Conservation (phyloP, 2,329 filamentous ascomycete genomes). For the Teratosphaeria nubilosa region DNA sequence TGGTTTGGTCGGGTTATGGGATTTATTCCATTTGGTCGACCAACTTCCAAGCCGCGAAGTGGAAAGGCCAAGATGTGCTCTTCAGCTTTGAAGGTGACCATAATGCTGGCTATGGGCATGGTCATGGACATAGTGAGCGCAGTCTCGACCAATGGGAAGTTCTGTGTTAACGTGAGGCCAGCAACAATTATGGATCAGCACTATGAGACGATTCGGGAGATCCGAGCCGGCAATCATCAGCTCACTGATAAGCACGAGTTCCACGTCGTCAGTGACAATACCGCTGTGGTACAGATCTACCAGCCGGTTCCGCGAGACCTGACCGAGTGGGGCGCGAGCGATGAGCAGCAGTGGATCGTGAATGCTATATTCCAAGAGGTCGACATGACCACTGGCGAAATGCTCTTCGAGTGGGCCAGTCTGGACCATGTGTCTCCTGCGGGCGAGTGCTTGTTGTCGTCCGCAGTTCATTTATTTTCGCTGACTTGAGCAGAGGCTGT, state of each 20-base stretch:
- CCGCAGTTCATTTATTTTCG: neutral
- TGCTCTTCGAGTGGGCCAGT: conserved; percentile 48
- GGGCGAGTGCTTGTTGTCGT: conserved; percentile 16
- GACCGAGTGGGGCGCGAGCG: conserved; percentile 9
- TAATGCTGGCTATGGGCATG: conserved; percentile 21
- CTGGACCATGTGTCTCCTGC: conserved; percentile 41
- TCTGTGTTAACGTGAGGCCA: neutral
- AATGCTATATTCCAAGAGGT: conserved; percentile 26
- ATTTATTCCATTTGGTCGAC: conserved; percentile 21
- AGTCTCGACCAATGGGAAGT: conserved; percentile 1
- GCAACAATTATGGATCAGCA: neutral
- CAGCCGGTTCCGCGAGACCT: conserved; percentile 22
- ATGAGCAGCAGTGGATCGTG: conserved; percentile 27
- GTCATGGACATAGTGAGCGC: conserved; percentile 17
- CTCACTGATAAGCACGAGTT: conserved; percentile 36
- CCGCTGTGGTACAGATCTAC: conserved; percentile 37
- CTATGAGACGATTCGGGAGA: neutral
- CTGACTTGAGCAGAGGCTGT: neutral
- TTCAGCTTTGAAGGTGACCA: conserved; percentile 26
- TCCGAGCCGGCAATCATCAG: conserved; percentile 30
- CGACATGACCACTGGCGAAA: conserved; percentile 40
- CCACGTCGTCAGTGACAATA: conserved; percentile 30
- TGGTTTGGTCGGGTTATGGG: conserved; percentile 35
- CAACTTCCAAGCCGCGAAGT: conserved; percentile 26
- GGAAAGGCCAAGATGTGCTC: conserved; percentile 27